Evolutionary conservation across 2,329 filamentous ascomycete species (phyloP), one percentile per base, ranked within the genome.

Genomic region (Aspergillus carbonarius): DNA sequence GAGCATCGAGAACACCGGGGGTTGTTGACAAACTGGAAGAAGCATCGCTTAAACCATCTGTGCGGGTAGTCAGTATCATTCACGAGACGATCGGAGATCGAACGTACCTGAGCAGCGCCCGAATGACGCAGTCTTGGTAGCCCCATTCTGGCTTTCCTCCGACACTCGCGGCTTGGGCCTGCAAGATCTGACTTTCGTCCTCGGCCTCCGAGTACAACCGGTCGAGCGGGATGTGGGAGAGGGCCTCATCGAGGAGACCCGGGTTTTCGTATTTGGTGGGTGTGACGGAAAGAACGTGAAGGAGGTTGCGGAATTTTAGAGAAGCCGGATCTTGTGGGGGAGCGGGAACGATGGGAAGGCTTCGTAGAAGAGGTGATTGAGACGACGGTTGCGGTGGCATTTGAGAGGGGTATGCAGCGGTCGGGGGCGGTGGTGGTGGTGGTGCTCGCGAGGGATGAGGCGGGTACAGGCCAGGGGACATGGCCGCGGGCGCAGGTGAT

Each of bases 1-100:
- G 88, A 81, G 76, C 95, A 99, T 56, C 85, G 82, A 9, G 89
- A 84, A 76, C 95, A 98, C 17, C 89, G 84, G 0, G 95, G 95
- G 76, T 97, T 97, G 79, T 97, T 96, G 69, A 98, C 92, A 88
- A 93, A 99, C 60, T 89, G 88, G 78, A 98, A 98, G 79, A 98
- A 98, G 7, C 90, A 89, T 64, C 89, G 85, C 79, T 95, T 96
- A 80, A 97, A 99, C 95, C 95, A 98, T 76, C 90, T 92, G 58
- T 53, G 63, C 25, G 15, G 6, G 60, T 49, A 59, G 59, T 63
- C 53, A 68, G 51, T 53, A 42, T 18, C 18, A 20, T 20, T 2
- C 17, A 42, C 17, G n/a, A 9, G 10, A 44, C 30, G 58, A 62
- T 54, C 57, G 42, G 61, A 42, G 55, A 54, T 20, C 10, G 4